Base-by-base conservation (phyloP, 2,329 filamentous ascomycete species). In the Kalmusia sp. region DNA sequence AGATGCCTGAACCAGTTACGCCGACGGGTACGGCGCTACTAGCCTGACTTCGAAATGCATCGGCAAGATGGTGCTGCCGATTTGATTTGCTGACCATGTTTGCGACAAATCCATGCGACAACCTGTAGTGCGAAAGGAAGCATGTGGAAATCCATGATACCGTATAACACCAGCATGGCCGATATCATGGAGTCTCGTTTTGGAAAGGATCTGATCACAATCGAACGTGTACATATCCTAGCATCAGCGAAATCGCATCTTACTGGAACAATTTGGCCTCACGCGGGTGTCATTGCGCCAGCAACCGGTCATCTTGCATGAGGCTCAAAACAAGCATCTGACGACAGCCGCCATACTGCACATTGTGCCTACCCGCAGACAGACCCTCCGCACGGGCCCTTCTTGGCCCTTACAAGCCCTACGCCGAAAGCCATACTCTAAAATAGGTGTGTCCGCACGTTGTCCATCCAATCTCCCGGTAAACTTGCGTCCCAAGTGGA, bases 251-350 rank as follows among this genome's bases (percentile, higher is more conserved):
- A n/a, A 15, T 8, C 37, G 28, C 35, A 31, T 49, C 35, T 33
- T 31, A 40, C 37, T 40, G 46, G 46, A 17, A 5, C 17, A 6
- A 12, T 38, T 47, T 47, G 43, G 27, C 22, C n/a, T 33, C 38
- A 21, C 21, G 22, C 49, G 43, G 19, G 25, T 46, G 24, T 21
- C 25, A 39, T 30, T 38, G 28, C 41, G 44, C 44, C 49, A 52
- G 49, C 41, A 49, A 49, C 54, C 39, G 52, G 31, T 50, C 50
- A 58, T 58, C 40, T 53, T 65, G 59, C 58, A 62, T 70, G 70
- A 58, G 67, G 68, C 70, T 73, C 67, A 64, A 57, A 63, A 65
- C 64, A 71, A 71, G 65, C 62, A 65, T 74, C 69, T 73, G 63
- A 74, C 69, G 68, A 69, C 68, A 71, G 64, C 70, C 70, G 34